phyloP scores from a whole-genome alignment of 352 stramenopile species.

The Pythium aristosporum region DNA sequence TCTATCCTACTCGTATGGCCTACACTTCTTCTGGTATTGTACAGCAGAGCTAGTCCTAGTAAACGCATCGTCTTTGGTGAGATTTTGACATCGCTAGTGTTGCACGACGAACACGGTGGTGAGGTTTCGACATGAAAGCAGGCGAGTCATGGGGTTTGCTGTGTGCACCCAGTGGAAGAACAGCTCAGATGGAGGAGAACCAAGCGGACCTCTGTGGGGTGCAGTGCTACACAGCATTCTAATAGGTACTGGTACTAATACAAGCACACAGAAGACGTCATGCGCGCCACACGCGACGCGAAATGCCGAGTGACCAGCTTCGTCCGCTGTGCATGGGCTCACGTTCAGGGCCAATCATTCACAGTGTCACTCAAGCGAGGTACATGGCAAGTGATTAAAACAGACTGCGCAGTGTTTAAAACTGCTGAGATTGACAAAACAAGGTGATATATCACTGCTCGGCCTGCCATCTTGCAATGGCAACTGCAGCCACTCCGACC shows the following conservation, averaged over 20 bases:
- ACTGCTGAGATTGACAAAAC: conserved; percentile 6
- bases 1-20: no score
- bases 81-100: conserved; percentile 61
- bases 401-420: not conserved
- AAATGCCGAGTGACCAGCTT: not conserved
- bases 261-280: not conserved
- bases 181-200: conserved; percentile 30
- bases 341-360: not conserved
- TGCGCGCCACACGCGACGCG: not conserved
- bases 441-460: not conserved
- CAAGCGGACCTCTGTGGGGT: conserved; percentile 58
- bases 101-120: conserved; percentile 53
- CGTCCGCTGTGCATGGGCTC: not conserved
- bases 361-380: conserved; percentile 3
- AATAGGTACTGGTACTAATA: not conserved
- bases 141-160: conserved; percentile 38
- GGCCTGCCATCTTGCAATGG: not conserved
- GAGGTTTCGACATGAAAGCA: conserved; percentile 57
- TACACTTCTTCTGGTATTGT: no score
- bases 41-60: no score
- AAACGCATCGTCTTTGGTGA: not conserved
- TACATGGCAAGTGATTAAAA: not conserved
- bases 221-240: conserved; percentile 6
- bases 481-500: not conserved
- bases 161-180: conserved; percentile 51